Evolutionary conservation across 192 early-diverging fungal genomes (phyloP).

Genomic region (Allomyces macrogynus): DNA sequence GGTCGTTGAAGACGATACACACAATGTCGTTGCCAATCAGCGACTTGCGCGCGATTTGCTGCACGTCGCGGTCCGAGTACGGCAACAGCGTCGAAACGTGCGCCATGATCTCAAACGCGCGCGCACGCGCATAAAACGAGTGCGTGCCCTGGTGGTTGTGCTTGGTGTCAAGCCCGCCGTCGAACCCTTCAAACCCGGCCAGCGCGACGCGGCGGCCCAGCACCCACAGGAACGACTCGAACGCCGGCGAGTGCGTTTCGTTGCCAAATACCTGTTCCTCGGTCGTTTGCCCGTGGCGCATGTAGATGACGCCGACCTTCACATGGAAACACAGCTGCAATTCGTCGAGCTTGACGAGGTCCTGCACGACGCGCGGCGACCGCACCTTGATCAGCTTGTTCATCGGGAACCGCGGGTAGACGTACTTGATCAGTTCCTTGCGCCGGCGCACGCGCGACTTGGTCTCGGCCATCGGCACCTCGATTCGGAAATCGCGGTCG

Average conservation of each 20-base stretch:
- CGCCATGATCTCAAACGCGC: conserved; percentile 20
- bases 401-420: background rate
- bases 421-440: background rate
- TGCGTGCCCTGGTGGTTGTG: conserved; percentile 14
- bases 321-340: background rate
- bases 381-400: conserved; percentile 1
- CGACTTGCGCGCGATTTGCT: conserved; percentile 27
- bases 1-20: conserved; percentile 17
- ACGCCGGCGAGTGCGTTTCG: conserved; percentile 11
- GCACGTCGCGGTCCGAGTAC: conserved; percentile 14
- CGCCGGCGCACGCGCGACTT: background rate
- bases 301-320: background rate
- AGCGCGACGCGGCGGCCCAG: conserved; percentile 14
- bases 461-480: background rate
- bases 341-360: background rate
- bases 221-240: conserved; percentile 14
- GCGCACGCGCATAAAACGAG: conserved; percentile 13
- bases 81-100: conserved; percentile 26
- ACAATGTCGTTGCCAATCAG: conserved; percentile 33
- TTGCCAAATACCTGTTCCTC: conserved; percentile 25
- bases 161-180: conserved; percentile 18
- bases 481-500: background rate
- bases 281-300: conserved; percentile 11
- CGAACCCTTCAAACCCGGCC: conserved; percentile 16
- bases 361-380: background rate